These are phyloP conservation scores for Hansenula sp. DNA, from an alignment of 1,139 yeast genomes.

Conservation along the genomic window DNA sequence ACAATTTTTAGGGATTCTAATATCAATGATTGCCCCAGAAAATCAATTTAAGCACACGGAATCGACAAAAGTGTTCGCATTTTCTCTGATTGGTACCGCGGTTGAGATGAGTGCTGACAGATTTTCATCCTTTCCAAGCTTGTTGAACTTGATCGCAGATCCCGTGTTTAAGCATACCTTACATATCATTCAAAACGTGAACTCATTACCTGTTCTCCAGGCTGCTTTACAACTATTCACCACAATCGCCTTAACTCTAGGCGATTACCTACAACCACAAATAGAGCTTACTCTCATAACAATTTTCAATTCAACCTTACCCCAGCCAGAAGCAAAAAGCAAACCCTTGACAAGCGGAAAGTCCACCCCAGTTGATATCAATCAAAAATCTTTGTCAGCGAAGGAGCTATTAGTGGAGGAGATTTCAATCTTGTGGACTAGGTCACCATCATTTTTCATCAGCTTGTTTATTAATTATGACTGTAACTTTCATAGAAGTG, in stretches of 20 bases:
- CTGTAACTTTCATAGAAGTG: constrained; percentile 86
- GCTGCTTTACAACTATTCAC: constrained; percentile 75
- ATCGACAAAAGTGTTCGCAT: constrained; percentile 78
- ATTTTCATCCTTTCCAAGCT: constrained; percentile 61
- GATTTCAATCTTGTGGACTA: constrained; percentile 76
- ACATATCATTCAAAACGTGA: constrained; percentile 72
- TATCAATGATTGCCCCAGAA: constrained; percentile 82
- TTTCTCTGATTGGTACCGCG: constrained; percentile 71
- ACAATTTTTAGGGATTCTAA: constrained; percentile 57
- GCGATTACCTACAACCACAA: constrained; percentile 58
- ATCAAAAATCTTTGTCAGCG: constrained; percentile 39
- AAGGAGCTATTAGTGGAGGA: constrained; percentile 86
- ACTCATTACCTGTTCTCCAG: constrained; percentile 60
- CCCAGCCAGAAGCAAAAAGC: constrained; percentile 27
- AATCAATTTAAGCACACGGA: constrained; percentile 86
- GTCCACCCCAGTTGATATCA: constrained; percentile 20
- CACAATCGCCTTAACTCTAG: constrained; percentile 58
- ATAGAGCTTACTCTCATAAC: constrained; percentile 62
- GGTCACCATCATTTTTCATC: constrained; percentile 77
- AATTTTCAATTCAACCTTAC: constrained; percentile 51
- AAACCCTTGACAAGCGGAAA: constrained; percentile 13
- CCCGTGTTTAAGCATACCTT: constrained; percentile 80
- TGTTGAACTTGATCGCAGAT: constrained; percentile 69
- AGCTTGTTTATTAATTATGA: constrained; percentile 79
- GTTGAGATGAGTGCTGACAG: constrained; percentile 77